phyloP scores from a whole-genome alignment of 176 grass and related monocot genomes.

The Oryza coarctata region DNA sequence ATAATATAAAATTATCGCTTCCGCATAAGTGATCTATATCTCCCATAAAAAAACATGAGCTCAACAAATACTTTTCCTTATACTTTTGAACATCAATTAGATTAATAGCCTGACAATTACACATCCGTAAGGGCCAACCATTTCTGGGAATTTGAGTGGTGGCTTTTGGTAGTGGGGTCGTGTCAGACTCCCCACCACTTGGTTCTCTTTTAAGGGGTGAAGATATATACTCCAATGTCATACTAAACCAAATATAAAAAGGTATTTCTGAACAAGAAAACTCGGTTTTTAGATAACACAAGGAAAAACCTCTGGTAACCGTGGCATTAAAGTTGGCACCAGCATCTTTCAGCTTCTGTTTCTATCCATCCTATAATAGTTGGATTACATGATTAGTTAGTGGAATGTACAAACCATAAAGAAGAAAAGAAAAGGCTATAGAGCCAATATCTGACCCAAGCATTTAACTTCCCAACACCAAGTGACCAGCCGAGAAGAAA shows the following conservation, averaged over 20 bases:
- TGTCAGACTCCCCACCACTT: neutral
- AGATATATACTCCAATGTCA: neutral
- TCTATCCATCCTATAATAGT: conserved; percentile 68
- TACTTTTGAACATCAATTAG: neutral
- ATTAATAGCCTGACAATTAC: neutral
- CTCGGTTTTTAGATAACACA: neutral
- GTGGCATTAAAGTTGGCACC: conserved; percentile 67
- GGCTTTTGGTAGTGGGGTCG: neutral
- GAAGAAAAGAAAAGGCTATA: neutral
- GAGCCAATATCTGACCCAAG: conserved; percentile 7
- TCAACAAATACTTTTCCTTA: neutral
- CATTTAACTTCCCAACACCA: neutral
- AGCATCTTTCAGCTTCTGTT: conserved; percentile 66
- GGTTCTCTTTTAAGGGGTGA: neutral
- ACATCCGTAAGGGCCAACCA: neutral
- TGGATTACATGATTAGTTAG: conserved; percentile 24
- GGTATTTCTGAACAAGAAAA: conserved; percentile 9
- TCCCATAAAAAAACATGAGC: neutral
- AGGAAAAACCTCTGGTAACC: conserved; percentile 72
- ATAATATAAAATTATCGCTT: neutral
- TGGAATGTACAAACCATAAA: neutral
- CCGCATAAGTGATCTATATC: neutral
- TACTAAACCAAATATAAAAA: conserved; percentile 3
- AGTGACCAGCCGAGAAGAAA: neutral
- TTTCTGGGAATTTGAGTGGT: neutral